Evolutionary conservation across 441 rosid genomes (phyloP), one percentile per base, ranked within the genome.

Genomic region (Populus hybrid): DNA sequence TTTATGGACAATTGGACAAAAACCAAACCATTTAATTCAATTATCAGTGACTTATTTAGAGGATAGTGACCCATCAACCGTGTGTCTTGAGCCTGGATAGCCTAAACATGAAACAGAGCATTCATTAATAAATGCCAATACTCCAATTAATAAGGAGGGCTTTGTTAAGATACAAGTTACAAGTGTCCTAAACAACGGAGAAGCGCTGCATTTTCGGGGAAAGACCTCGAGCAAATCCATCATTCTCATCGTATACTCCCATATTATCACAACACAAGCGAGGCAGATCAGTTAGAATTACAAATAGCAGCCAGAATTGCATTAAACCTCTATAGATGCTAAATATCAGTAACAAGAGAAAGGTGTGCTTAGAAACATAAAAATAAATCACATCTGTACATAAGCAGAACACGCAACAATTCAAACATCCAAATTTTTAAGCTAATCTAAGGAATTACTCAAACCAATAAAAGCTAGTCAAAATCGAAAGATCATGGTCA

Each of bases 341-440:
- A 54, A 26, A 59, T 69, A 35, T 30, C 67, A 72, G 35, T 11
- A 70, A 75, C 69, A 75, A 40, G 30, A 38, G 28, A 64, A 14
- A 67, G 21, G 23, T 26, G 36, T 10, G 70, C 20, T 36, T 30
- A 6, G 21, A 67, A 67, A 67, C 23, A 67, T 67, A 57, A 73
- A 21, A 54, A 50, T 42, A 38, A 70, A 70, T 46, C 73, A 70
- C 18, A 71, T 42, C 7, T 73, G 69, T 66, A 73, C 63, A 66
- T 70, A 63, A 46, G 74, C 40, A 79, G 34, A 77, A 30, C 74
- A 86, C 12, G 10, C 40, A 61, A 65, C n/a, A 54, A 14, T 59
- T 69, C n/a, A 77, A 28, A 46, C 8, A 18, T 6, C 1, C 8
- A 61, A 77, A 30, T n/a, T 42, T 38, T 32, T 70, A 76, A 82